Base-by-base conservation (phyloP, 1,284 basidiomycete species). In the Trichosporon asahii region DNA sequence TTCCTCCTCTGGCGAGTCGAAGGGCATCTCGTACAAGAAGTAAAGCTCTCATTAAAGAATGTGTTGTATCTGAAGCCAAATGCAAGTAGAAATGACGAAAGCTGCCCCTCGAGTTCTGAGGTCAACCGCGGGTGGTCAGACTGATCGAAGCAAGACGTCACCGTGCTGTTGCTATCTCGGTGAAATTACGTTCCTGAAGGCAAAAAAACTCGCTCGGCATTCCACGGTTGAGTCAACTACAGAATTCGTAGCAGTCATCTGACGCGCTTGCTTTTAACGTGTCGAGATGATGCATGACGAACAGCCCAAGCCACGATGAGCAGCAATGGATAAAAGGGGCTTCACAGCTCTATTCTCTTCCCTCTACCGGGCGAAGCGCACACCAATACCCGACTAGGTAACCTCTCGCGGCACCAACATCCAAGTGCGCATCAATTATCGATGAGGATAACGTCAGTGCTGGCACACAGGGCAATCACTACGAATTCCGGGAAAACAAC, bases 371-470 rank as follows among this genome's bases (percentile, higher is more conserved):
- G 11, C 31, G 31, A 33, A 33, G 12, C 14, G 6, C 53, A 29
- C 57, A 23, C 57, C 23, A 9, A 70, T 67, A 60, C 61, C 69
- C 25, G 74, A 75, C 71, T 64, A 76, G 25, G 73, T 76, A 73
- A 88, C 85, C 23, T 81, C 85, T 8, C 83, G 81, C 70, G 88
- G 88, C 9, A 87, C 85, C 66, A 89, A 89, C 76, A 75, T 72
- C 68, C 85, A 86, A 79, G 88, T 87, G 64, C 33, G 81, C 72
- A 14, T 33, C 61, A 49, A 29, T 2, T 21, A 8, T 37, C 21
- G 9, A 7, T 21, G 23, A 6, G 14, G 12, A 12, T 3, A 5
- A 27, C 23, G 5, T 8, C 33, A 37, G 40, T 23, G 65, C 29
- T 23, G 8, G 18, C 15, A 63, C 25, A 40, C 61, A 88, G 87